A percentile compares a stretch with the other conserved stretches of the same genome.
These are phyloP conservation scores for Hanseniaspora mollemarum DNA, from an alignment of 805 yeast species.

Conservation along the genomic window DNA sequence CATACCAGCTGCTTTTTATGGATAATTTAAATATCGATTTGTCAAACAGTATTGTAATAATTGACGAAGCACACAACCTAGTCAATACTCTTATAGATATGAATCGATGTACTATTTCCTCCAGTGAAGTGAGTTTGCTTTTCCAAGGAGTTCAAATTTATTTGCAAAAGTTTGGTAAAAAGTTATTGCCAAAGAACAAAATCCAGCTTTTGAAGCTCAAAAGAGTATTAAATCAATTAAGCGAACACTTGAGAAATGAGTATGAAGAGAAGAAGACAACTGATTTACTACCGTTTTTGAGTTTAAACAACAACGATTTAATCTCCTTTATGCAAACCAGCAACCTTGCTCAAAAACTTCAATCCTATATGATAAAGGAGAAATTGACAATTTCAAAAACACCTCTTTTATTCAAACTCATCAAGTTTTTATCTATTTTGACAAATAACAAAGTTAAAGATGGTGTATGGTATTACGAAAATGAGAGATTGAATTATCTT, in stretches of 20 bases:
- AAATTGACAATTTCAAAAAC: background rate
- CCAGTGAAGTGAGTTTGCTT: conserved; percentile 38
- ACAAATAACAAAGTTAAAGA: conserved; percentile 31
- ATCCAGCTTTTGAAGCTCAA: conserved; percentile 53
- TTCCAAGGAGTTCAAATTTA: conserved; percentile 44
- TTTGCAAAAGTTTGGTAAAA: conserved; percentile 45
- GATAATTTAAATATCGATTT: conserved; percentile 51
- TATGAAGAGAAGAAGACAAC: conserved; percentile 44
- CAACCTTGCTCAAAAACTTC: conserved; percentile 75
- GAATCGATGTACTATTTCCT: conserved; percentile 49
- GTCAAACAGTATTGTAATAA: conserved; percentile 54
- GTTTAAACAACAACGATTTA: conserved; percentile 55
- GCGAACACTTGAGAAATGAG: conserved; percentile 35
- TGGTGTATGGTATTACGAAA: conserved; percentile 59
- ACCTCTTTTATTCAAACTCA: conserved; percentile 55
- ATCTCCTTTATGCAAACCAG: conserved; percentile 52
- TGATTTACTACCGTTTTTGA: conserved; percentile 41
- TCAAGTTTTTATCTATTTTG: conserved; percentile 42
- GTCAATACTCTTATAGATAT: conserved; percentile 63
- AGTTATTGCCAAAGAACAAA: conserved; percentile 61
- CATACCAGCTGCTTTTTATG: conserved; percentile 63
- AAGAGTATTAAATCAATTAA: conserved; percentile 44
- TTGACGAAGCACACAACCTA: conserved; percentile 89
- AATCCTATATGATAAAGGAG: conserved; percentile 44
- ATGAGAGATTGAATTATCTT: conserved; percentile 47